These are phyloP conservation scores for Uronychia binucleata DNA, from an alignment of 73 alveolate species.

Conservation along the genomic window DNA sequence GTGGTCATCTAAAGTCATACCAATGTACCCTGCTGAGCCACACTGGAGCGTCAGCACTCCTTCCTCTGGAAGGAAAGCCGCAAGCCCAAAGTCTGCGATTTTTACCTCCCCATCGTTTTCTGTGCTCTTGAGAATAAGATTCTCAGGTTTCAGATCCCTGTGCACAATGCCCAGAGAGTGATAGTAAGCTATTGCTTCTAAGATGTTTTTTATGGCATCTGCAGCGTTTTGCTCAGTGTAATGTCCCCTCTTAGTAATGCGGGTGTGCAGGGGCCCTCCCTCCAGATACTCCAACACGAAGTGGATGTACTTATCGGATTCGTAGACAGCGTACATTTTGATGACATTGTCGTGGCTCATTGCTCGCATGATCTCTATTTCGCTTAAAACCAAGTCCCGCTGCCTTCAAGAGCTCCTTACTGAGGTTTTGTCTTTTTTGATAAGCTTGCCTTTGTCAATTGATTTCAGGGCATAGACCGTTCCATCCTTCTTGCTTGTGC, in stretches of 20 bases:
- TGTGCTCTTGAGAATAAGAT: conserved; percentile 63
- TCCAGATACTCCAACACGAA: conserved; percentile 60
- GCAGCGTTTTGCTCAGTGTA: conserved; percentile 69
- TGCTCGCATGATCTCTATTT: conserved; percentile 64
- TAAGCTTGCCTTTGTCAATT: conserved; percentile 26
- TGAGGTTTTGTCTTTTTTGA: conserved; percentile 14
- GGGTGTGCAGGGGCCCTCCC: conserved; percentile 47
- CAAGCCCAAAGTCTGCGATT: conserved; percentile 86
- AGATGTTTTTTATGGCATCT: conserved; percentile 69
- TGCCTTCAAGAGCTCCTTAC: not conserved
- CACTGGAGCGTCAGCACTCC: conserved; percentile 67
- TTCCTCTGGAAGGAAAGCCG: conserved; percentile 62
- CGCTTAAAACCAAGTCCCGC: conserved; percentile 49
- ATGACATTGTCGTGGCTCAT: conserved; percentile 69
- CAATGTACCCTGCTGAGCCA: conserved; percentile 86
- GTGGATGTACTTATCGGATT: conserved; percentile 68
- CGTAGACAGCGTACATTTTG: conserved; percentile 74
- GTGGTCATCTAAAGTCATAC: no score
- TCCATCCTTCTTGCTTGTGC: conserved; percentile 22
- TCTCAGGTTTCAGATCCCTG: conserved; percentile 86
- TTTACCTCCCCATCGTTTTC: conserved; percentile 63
- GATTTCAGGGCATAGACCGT: conserved; percentile 27
- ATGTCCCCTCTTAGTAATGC: conserved; percentile 24
- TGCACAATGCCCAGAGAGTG: conserved; percentile 74
- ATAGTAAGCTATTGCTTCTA: conserved; percentile 70